A percentile compares a stretch with the other conserved stretches of the same genome.
These are phyloP conservation scores for Picochlorum sp. DNA, from an alignment of 139 green algal genomes.

Conservation along the genomic window DNA sequence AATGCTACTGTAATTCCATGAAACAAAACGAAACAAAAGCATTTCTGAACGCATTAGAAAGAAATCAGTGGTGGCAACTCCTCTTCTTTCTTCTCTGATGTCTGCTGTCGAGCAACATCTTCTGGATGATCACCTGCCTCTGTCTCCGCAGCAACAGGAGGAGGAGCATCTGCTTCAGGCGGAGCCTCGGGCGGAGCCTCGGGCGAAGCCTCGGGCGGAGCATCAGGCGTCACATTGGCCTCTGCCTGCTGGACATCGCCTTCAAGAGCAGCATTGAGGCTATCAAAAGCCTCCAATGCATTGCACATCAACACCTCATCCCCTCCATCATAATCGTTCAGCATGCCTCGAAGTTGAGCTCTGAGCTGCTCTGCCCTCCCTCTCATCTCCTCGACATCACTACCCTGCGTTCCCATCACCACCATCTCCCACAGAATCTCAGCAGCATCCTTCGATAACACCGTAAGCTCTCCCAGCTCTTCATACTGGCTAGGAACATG, in stretches of 20 bases:
- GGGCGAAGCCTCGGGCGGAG: background rate
- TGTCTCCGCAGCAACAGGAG: background rate
- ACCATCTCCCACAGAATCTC: conserved; percentile 53
- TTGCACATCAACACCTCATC: conserved; percentile 27
- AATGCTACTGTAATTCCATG: background rate
- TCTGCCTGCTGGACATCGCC: conserved; percentile 13
- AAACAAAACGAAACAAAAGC: conserved; percentile 7
- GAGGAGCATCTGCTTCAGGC: background rate
- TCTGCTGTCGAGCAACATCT: background rate
- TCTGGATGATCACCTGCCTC: background rate
- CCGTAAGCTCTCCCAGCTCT: conserved; percentile 28
- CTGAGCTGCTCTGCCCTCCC: conserved; percentile 33
- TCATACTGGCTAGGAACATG: conserved; percentile 26
- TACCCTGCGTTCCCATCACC: conserved; percentile 35
- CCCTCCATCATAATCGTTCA: conserved; percentile 35
- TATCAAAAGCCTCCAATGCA: conserved; percentile 42
- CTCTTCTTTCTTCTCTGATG: background rate
- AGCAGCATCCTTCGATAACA: conserved; percentile 35
- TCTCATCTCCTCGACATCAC: conserved; percentile 34
- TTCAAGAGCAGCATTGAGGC: conserved; percentile 21
- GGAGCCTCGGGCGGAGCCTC: background rate
- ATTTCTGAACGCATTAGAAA: no score
- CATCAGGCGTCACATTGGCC: background rate
- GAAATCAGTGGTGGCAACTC: no score
- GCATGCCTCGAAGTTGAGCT: conserved; percentile 43